phyloP scores from a whole-genome alignment of 2,329 filamentous ascomycete genomes.

The Tothia fuscella region DNA sequence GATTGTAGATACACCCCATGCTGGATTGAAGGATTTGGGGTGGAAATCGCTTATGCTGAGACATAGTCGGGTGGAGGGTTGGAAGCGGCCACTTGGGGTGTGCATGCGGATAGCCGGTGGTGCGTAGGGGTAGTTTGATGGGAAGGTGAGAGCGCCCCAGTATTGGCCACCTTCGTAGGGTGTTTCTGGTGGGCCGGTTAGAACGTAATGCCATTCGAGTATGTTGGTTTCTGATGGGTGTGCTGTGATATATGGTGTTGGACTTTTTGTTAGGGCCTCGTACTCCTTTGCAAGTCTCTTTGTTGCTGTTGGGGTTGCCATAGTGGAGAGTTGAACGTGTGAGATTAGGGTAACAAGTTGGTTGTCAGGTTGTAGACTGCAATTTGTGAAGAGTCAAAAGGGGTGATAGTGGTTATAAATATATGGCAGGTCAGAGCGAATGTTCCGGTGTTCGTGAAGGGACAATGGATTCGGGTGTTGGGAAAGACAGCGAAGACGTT shows the following conservation, averaged over 20 bases:
- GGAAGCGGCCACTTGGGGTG: slow-evolving; percentile 90
- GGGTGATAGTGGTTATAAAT: too few species aligned
- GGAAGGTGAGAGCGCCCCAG: slow-evolving; percentile 94
- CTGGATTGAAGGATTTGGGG: slow-evolving; percentile 94
- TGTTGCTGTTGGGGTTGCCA: slow-evolving; percentile 29
- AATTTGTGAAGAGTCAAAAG: too few species aligned
- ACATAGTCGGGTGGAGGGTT: slow-evolving; percentile 81
- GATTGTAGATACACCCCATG: slow-evolving; percentile 96
- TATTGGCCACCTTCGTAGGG: slow-evolving; percentile 94
- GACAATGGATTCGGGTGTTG: too few species aligned
- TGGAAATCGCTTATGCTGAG: slow-evolving; percentile 97
- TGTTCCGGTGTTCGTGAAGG: too few species aligned
- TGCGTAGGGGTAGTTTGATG: slow-evolving; percentile 91
- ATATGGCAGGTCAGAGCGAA: too few species aligned
- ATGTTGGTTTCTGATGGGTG: slow-evolving; percentile 88
- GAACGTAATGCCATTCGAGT: slow-evolving; percentile 90
- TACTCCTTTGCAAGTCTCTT: slow-evolving; percentile 50
- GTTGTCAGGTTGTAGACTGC: too few species aligned
- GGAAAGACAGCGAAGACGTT: too few species aligned
- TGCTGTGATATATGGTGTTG: slow-evolving; percentile 77
- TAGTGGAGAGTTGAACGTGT: slow-evolving; percentile 17
- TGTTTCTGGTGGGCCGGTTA: slow-evolving; percentile 86
- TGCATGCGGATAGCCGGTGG: slow-evolving; percentile 98
- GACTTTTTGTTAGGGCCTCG: slow-evolving; percentile 56
- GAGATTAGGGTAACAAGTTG: too few species aligned